Evolutionary conservation across 2,329 filamentous ascomycete species (phyloP), one percentile per base, ranked within the genome.

Genomic region (Dactylellina parvicollis): DNA sequence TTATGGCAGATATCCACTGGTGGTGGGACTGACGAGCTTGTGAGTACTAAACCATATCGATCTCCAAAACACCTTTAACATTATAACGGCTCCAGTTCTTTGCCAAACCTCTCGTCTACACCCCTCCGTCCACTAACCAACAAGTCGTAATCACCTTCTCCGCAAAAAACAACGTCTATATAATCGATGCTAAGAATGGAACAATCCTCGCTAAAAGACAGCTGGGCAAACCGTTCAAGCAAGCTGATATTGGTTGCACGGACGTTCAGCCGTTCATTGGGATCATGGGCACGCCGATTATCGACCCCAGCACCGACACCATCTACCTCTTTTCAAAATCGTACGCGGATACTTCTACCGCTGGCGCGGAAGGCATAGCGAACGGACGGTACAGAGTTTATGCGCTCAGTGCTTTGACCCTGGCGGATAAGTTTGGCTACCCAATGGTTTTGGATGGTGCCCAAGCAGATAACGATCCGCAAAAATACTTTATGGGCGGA

Each of bases 401-500:
- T 56, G 78, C 77, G 2, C 74, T 80, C 3, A 76, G 80, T 46
- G 77, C 82, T 1, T 80, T 81, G 7, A 80, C 80, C 3, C 74
- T 84, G 12, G 76, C 78, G 22, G 59, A 72, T 26, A 72, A 65
- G 36, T 77, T 79, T 32, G 80, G 80, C 65, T 86, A 84, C 55
- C 85, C 85, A 0, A 78, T 86, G 10, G 76, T 82, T 52, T 78
- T 86, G 1, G 84, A 86, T 61, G 84, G 84, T 0, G 77, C 80
- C 2, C 77, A 81, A 3, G 82, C 84, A 0, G 81, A 82, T 30
- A 86, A 86, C 75, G 84, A 83, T 60, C 79, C 80, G 0, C 75
- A 79, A 0, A 83, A 84, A 12, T 83, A 83, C 75, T 86, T 86
- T 73, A 80, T 83, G 8, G 85, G 84, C 2, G 85, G 85, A 0